Conservation (phyloP, 176 grass and related monocot species). For the Canna indica region DNA sequence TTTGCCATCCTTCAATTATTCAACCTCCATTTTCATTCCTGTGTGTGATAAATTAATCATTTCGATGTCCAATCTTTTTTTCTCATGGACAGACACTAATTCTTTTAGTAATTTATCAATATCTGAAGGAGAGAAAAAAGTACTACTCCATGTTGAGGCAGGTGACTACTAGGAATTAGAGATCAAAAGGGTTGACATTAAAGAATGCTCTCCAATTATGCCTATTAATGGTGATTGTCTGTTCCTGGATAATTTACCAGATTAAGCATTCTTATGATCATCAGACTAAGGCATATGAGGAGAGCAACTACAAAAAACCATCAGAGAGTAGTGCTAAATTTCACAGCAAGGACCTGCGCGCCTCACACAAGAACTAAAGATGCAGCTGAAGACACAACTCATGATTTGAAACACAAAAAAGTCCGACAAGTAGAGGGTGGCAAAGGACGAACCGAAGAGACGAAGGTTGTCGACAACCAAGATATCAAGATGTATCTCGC, state of each 20-base stretch:
- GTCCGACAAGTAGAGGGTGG: too few species aligned
- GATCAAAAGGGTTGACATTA: constrained; percentile 12
- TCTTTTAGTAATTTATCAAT: constrained; percentile 2
- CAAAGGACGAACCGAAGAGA: neutral
- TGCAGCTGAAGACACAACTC: too few species aligned
- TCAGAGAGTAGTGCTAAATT: neutral
- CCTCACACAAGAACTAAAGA: too few species aligned
- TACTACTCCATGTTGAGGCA: constrained; percentile 20
- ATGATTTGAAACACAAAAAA: neutral
- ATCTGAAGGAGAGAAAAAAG: neutral
- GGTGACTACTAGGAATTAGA: neutral
- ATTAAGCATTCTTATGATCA: constrained; percentile 18
- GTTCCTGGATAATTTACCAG: constrained; percentile 27
- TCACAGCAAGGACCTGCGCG: constrained; percentile 19
- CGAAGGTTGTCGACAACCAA: neutral
- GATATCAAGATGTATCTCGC: neutral
- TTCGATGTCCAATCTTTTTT: too few species aligned
- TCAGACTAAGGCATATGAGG: neutral
- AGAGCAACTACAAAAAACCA: too few species aligned
- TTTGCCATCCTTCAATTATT: too few species aligned
- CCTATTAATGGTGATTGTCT: constrained; percentile 11
- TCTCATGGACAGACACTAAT: neutral
- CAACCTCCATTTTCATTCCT: too few species aligned
- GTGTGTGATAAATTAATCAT: too few species aligned
- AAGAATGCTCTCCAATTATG: constrained; percentile 27